Evolutionary conservation across 208 protist species (phyloP), one percentile per base, ranked within the genome.

Genomic region (Trypanosoma avium): DNA sequence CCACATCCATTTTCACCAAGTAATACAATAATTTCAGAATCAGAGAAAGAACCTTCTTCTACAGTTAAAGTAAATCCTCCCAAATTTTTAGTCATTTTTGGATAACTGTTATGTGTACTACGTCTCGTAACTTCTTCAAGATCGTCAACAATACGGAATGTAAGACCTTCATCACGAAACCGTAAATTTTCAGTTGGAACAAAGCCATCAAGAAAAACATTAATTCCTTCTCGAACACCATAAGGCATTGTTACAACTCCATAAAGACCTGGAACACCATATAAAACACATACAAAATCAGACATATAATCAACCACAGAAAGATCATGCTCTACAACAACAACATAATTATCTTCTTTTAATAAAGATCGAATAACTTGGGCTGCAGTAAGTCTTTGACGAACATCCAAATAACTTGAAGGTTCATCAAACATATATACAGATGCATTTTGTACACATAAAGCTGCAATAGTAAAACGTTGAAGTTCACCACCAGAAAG

Each of bases 381-480:
- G 24, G 98, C 98, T 27, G 98, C 98, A 5, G 94, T 98, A 13
- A 99, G 78, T 70, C 99, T 91, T 85, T 99, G 99, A 60, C 96
- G 97, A 21, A 99, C 97, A 94, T 99, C 99, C 19, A 99, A 90
- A 78, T 99, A 99, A 57, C 93, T 98, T 35, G 98, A 99, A 61
- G 99, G 99, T 84, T 99, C 99, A 82, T 99, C 99, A 74, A 99
- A 99, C 98, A 99, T 99, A 84, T 99, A 99, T 38, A 99, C 91
- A 30, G 96, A 73, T 19, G 96, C 94, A 45, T 94, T 71, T 58
- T 88, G 86, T 19, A 94, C 82, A 74, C 89, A 95, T 21, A 97
- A 78, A 32, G 97, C 85, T 22, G 81, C 97, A 75, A 99, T 99
- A n/a, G 98, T 98, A 79, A 99, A 99, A 57, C 99, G 94, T 91